Evolutionary conservation across 2,329 filamentous ascomycete species (phyloP).

Genomic region (Hypoxylon sp.): DNA sequence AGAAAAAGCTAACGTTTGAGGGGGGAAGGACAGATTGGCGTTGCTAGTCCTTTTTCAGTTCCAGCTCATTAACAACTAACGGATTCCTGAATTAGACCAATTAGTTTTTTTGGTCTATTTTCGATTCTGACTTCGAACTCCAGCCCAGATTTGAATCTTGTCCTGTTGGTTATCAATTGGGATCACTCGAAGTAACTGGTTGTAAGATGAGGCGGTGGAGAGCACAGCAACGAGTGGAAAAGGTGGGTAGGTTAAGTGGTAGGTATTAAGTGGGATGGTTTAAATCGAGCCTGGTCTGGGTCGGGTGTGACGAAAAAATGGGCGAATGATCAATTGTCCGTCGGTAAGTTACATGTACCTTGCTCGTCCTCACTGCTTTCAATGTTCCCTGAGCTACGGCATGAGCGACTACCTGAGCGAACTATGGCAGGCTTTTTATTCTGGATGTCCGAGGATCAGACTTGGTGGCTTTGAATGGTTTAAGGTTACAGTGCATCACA

Average conservation of each 20-base stretch:
- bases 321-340: slow-evolving; percentile 37
- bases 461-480: slow-evolving; percentile 33
- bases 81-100: slow-evolving; percentile 27
- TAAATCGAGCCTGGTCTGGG: slow-evolving; percentile 6
- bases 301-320: slow-evolving; percentile 28
- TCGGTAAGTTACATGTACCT: slow-evolving; percentile 24
- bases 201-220: slow-evolving; percentile 25
- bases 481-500: slow-evolving; percentile 29
- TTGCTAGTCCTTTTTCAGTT: slow-evolving; percentile 15
- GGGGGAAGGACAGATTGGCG: slow-evolving; percentile 4
- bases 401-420: neutral
- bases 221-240: slow-evolving; percentile 5
- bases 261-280: slow-evolving; percentile 11
- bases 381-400: neutral
- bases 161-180: slow-evolving; percentile 27
- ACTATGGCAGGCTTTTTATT: slow-evolving; percentile 28
- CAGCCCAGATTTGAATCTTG: slow-evolving; percentile 1
- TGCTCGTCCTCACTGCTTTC: slow-evolving; percentile 1
- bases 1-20: slow-evolving; percentile 19
- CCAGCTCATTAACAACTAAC: slow-evolving; percentile 27
- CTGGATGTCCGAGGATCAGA: slow-evolving; percentile 38
- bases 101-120: slow-evolving; percentile 24
- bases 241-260: slow-evolving; percentile 16
- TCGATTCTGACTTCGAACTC: slow-evolving; percentile 12
- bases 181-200: slow-evolving; percentile 18